Conservation (phyloP, 2,329 filamentous ascomycete genomes). For the Stachybotrys chartarum region DNA sequence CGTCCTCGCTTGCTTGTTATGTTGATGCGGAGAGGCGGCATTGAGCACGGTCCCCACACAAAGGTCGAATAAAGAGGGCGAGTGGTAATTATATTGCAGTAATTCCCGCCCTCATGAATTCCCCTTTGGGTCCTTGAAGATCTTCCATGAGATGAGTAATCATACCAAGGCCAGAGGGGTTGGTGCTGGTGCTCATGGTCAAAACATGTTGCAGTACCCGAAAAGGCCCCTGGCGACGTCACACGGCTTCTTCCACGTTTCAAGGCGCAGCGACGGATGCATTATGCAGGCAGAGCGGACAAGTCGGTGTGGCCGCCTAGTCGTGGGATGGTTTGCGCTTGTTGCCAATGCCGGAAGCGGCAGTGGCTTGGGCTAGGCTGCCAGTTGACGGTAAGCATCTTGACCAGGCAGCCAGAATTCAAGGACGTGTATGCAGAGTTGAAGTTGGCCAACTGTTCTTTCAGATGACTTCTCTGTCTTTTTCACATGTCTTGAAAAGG, state of each 20-base stretch:
- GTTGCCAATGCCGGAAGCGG: not conserved
- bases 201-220: too few relatives aligned
- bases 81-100: not conserved
- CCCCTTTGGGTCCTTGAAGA: not conserved
- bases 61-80: not conserved
- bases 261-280: too few relatives aligned
- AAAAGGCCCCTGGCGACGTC: too few relatives aligned
- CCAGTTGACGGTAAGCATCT: not conserved
- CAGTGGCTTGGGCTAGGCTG: not conserved
- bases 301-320: not conserved
- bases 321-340: not conserved
- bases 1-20: too few relatives aligned
- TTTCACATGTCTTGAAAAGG: not conserved
- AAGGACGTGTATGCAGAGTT: not conserved
- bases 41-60: too few relatives aligned
- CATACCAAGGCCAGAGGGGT: too few relatives aligned
- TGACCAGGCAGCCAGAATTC: not conserved
- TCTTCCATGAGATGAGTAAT: not conserved
- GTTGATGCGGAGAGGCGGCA: too few relatives aligned
- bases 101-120: too few relatives aligned
- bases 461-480: not conserved
- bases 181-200: too few relatives aligned
- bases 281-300: not conserved
- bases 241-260: too few relatives aligned
- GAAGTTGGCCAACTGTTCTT: not conserved